These are phyloP conservation scores for Nicotiana tabacum DNA, from an alignment of 257 asterid species.

Conservation along the genomic window DNA sequence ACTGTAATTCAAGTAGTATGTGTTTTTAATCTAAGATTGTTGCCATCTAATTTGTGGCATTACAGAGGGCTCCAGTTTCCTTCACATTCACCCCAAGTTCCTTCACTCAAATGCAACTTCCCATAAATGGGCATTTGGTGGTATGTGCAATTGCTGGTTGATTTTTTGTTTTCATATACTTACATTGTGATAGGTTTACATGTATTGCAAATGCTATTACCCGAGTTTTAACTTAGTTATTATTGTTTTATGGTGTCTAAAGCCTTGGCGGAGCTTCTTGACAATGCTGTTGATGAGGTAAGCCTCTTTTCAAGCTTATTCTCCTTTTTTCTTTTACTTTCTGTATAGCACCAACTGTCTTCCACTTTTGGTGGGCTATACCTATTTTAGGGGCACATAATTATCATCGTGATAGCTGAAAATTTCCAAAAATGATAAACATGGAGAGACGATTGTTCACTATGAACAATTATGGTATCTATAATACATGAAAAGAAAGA, in stretches of 20 bases:
- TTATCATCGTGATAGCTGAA: neutral
- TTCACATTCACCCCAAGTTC: constrained; percentile 87
- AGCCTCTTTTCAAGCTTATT: constrained; percentile 1
- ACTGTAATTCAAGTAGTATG: constrained; percentile 1
- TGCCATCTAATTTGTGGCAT: constrained; percentile 1
- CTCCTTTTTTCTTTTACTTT: neutral
- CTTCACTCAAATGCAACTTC: constrained; percentile 98
- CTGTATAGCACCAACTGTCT: neutral
- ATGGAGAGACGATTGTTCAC: constrained; percentile 3
- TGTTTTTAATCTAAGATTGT: neutral
- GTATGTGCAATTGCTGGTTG: constrained; percentile 37
- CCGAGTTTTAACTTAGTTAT: neutral
- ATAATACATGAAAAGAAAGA: neutral
- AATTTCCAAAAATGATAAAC: neutral
- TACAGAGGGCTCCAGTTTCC: constrained; percentile 71
- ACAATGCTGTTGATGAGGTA: constrained; percentile 94
- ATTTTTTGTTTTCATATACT: neutral
- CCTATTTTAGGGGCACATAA: neutral
- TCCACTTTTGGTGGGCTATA: neutral
- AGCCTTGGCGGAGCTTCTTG: constrained; percentile 94
- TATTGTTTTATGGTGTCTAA: constrained; percentile 25
- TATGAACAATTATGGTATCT: neutral
- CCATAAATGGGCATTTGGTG: constrained; percentile 98
- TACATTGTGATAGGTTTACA: neutral
- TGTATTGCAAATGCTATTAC: constrained; percentile 7